phyloP scores from a whole-genome alignment of 176 grass and related monocot species.

The Oryza australiensis region DNA sequence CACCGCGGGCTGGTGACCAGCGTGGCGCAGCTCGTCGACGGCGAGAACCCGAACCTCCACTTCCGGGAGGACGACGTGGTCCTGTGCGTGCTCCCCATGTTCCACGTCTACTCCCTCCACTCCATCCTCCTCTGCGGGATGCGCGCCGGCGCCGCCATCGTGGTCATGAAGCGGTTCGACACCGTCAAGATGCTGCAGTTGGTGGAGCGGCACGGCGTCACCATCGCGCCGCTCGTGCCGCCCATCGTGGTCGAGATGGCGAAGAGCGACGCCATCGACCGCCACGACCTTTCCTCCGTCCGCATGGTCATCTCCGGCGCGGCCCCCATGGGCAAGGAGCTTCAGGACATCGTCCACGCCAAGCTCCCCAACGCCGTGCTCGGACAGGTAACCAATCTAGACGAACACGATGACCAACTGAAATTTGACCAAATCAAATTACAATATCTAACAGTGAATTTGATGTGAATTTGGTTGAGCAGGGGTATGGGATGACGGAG shows the following conservation, averaged over 20 bases:
- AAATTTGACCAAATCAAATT: background rate
- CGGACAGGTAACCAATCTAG: constrained; percentile 52
- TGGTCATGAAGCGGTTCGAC: constrained; percentile 76
- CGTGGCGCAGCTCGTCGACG: constrained; percentile 61
- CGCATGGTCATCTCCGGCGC: constrained; percentile 75
- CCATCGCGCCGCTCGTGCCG: constrained; percentile 60
- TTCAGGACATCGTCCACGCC: constrained; percentile 62
- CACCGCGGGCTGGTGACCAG: constrained; percentile 65
- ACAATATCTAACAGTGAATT: background rate
- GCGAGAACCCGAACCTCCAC: constrained; percentile 53
- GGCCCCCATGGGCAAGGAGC: constrained; percentile 87
- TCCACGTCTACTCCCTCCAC: constrained; percentile 79
- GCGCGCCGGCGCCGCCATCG: constrained; percentile 56
- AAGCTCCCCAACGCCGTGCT: constrained; percentile 59
- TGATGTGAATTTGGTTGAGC: background rate
- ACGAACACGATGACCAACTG: background rate
- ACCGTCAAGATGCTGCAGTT: constrained; percentile 50
- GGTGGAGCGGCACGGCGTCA: constrained; percentile 60
- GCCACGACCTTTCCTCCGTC: constrained; percentile 69
- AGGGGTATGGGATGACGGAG: constrained; percentile 89
- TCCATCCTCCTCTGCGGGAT: constrained; percentile 73
- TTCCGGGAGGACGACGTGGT: constrained; percentile 42
- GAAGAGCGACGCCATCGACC: constrained; percentile 48
- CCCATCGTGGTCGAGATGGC: constrained; percentile 83
- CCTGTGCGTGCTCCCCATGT: constrained; percentile 92